phyloP scores from a whole-genome alignment of 345 rosid species.

The Lagerstroemia speciosa region DNA sequence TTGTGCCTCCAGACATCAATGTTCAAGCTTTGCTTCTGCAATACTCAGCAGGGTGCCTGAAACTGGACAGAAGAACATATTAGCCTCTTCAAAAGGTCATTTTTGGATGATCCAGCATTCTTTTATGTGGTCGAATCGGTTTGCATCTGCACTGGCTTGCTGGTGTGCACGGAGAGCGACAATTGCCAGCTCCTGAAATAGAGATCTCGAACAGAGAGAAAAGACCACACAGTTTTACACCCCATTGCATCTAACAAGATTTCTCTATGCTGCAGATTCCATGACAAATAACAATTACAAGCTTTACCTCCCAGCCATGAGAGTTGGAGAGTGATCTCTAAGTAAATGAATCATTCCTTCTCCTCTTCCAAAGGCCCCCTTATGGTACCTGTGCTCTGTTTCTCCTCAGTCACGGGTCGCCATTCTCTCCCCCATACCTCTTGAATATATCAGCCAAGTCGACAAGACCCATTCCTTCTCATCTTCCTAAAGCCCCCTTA shows the following conservation, averaged over 20 bases:
- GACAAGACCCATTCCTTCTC: too few relatives aligned
- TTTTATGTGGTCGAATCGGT: too few relatives aligned
- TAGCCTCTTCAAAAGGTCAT: not conserved
- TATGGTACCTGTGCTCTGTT: too few relatives aligned
- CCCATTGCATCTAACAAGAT: not conserved
- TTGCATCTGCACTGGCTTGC: too few relatives aligned
- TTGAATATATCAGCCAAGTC: too few relatives aligned
- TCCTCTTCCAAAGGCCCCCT: too few relatives aligned
- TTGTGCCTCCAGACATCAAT: slow-evolving; percentile 54
- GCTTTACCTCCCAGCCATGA: not conserved
- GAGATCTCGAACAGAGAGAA: not conserved
- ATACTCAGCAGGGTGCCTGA: not conserved
- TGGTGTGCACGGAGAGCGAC: not conserved
- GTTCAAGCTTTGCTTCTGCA: slow-evolving; percentile 25
- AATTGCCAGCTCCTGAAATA: not conserved
- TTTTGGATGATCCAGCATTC: not conserved
- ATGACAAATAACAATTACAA: not conserved
- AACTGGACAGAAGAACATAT: not conserved
- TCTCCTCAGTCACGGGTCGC: too few relatives aligned
- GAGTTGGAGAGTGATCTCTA: too few relatives aligned
- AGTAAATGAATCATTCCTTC: too few relatives aligned
- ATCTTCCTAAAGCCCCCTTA: too few relatives aligned
- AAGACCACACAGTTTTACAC: not conserved
- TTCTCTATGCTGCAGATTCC: not conserved
- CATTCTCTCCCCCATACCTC: too few relatives aligned